These are phyloP conservation scores for Saccharomycopsis sp. DNA, from an alignment of 805 yeast species.

Conservation along the genomic window DNA sequence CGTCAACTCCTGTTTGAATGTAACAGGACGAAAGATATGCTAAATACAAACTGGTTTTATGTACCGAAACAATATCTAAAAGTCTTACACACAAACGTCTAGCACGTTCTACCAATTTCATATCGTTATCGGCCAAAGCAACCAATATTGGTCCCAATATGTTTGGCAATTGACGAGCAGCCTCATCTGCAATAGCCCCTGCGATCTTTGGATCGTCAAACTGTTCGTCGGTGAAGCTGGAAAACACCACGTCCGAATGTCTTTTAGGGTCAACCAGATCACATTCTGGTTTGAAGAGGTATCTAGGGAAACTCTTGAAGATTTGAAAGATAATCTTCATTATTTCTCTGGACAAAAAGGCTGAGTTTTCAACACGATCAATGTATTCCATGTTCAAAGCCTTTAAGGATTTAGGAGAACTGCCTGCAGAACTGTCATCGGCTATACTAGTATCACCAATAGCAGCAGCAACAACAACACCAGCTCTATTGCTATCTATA, in stretches of 20 bases:
- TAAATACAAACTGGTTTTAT: constrained; percentile 5
- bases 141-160: constrained; percentile 16
- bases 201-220: background rate
- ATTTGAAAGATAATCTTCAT: constrained; percentile 18
- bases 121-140: constrained; percentile 17
- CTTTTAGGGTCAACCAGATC: background rate
- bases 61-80: constrained; percentile 14
- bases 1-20: constrained; percentile 18
- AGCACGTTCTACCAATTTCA: constrained; percentile 16
- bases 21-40: constrained; percentile 17
- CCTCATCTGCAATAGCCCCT: background rate
- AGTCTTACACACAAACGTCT: constrained; percentile 14
- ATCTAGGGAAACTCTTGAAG: constrained; percentile 8
- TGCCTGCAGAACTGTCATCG: background rate
- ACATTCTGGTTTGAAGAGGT: constrained; percentile 15
- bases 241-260: background rate
- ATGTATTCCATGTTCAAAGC: constrained; percentile 13
- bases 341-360: constrained; percentile 21
- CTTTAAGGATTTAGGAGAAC: background rate
- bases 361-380: constrained; percentile 12
- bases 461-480: background rate
- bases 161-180: constrained; percentile 1
- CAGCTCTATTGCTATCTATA: background rate
- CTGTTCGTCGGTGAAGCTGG: background rate
- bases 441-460: background rate